A percentile compares a stretch with the other conserved stretches of the same genome.
Evolutionary conservation across 2,329 filamentous ascomycete species (phyloP).

Genomic region (Aspergillus vadensis): DNA sequence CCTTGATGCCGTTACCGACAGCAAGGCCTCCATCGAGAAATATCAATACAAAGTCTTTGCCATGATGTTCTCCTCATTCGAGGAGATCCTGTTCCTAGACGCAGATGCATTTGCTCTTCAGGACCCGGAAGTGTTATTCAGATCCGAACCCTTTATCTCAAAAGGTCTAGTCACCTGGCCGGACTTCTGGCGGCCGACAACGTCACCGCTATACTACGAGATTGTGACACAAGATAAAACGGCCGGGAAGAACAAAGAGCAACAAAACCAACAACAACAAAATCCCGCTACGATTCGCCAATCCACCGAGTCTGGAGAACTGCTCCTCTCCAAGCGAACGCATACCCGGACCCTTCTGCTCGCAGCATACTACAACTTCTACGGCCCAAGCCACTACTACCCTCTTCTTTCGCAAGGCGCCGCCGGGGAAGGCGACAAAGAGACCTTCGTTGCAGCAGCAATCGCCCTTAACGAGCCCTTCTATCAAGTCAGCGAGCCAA

Average conservation of each 20-base stretch:
- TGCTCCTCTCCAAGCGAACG: conserved; percentile 37
- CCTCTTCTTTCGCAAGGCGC: conserved; percentile 34
- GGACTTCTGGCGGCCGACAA: conserved; percentile 50
- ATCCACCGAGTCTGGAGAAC: conserved; percentile 36
- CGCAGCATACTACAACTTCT: conserved; percentile 39
- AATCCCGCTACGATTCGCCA: conserved; percentile 34
- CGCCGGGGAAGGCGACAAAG: conserved; percentile 43
- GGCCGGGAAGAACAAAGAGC: background rate
- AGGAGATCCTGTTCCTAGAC: conserved; percentile 59
- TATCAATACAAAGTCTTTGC: conserved; percentile 59
- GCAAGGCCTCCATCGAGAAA: conserved; percentile 31
- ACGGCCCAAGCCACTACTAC: conserved; percentile 32
- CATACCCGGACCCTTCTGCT: conserved; percentile 36
- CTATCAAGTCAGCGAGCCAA: conserved; percentile 46
- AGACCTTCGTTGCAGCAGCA: conserved; percentile 21
- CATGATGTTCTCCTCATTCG: conserved; percentile 59
- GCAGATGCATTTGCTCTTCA: conserved; percentile 55
- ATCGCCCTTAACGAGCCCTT: conserved; percentile 40
- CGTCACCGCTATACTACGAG: conserved; percentile 40
- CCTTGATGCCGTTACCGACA: background rate
- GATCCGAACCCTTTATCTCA: conserved; percentile 51
- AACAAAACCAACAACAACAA: conserved; percentile 15
- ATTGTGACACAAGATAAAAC: conserved; percentile 43
- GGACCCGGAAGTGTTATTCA: conserved; percentile 48
- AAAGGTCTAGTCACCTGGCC: conserved; percentile 60